These are phyloP conservation scores for Talaromyces ruber DNA, from an alignment of 495 filamentous ascomycete species.

Conservation along the genomic window DNA sequence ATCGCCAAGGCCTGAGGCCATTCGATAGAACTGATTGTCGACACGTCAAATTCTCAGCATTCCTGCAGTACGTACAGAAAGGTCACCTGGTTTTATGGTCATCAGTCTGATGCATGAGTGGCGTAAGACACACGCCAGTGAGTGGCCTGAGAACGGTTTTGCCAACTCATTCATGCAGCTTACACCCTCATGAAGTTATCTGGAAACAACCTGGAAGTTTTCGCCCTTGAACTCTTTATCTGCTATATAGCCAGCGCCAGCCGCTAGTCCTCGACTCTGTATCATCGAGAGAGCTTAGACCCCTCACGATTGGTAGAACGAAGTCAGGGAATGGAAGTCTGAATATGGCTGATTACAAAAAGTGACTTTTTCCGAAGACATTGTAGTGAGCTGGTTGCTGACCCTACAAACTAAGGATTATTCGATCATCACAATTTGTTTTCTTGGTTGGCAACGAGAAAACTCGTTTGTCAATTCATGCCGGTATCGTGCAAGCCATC, in stretches of 20 bases:
- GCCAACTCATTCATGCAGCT: neutral
- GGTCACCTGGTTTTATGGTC: too few relatives aligned
- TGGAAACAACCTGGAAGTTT: neutral
- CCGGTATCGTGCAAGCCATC: neutral
- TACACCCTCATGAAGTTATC: neutral
- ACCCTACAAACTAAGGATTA: neutral
- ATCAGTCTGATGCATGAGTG: too few relatives aligned
- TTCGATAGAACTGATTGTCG: too few relatives aligned
- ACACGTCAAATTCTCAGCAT: too few relatives aligned
- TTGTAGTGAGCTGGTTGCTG: neutral
- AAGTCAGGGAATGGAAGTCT: neutral
- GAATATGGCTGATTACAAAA: constrained; percentile 8
- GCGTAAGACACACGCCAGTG: neutral
- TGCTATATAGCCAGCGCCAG: neutral
- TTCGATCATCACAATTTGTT: constrained; percentile 3
- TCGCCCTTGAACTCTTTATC: neutral
- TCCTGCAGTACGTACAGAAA: too few relatives aligned
- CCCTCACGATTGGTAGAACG: neutral
- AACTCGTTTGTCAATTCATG: constrained; percentile 3
- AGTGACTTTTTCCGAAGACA: neutral
- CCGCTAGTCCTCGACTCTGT: neutral
- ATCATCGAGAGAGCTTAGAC: neutral
- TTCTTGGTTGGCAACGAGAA: constrained; percentile 5
- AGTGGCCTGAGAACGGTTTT: neutral
- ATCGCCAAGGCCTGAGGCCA: too few relatives aligned